These are phyloP conservation scores for Aspergillus proliferans DNA, from an alignment of 2,329 filamentous ascomycete species.

Conservation along the genomic window DNA sequence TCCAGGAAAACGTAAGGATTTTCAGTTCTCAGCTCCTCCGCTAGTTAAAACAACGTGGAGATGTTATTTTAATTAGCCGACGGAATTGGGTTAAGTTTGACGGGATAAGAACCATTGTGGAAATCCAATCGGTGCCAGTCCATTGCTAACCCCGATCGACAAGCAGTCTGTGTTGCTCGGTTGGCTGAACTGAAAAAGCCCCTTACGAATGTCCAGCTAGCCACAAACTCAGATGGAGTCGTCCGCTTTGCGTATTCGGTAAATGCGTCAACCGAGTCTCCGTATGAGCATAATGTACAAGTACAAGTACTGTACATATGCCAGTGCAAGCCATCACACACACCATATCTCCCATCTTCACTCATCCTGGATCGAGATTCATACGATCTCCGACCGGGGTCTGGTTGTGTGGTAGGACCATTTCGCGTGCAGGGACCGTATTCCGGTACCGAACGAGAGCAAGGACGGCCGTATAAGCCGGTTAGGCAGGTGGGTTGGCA, in stretches of 20 bases:
- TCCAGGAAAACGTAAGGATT: not conserved
- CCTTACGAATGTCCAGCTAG: not conserved
- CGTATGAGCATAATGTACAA: too few species aligned
- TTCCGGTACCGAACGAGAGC: too few species aligned
- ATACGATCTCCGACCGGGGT: too few species aligned
- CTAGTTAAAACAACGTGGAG: not conserved
- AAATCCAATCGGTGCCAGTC: slow-evolving; percentile 7
- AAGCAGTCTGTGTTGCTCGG: not conserved
- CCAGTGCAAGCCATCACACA: too few species aligned
- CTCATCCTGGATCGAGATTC: too few species aligned
- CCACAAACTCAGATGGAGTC: not conserved
- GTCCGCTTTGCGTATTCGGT: not conserved
- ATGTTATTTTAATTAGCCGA: not conserved
- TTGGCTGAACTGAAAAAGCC: not conserved
- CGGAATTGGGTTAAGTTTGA: not conserved
- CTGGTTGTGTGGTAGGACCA: too few species aligned
- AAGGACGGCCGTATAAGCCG: too few species aligned
- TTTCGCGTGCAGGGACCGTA: too few species aligned
- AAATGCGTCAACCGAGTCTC: too few species aligned
- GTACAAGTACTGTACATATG: too few species aligned
- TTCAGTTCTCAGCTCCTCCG: not conserved
- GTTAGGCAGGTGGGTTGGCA: too few species aligned
- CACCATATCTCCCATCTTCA: too few species aligned
- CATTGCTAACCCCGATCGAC: slow-evolving; percentile 3
- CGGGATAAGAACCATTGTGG: not conserved